Evolutionary conservation across 768 basidiomycete genomes (phyloP), one percentile per base, ranked within the genome.

Genomic region (Tricholoma bakamatsutake): DNA sequence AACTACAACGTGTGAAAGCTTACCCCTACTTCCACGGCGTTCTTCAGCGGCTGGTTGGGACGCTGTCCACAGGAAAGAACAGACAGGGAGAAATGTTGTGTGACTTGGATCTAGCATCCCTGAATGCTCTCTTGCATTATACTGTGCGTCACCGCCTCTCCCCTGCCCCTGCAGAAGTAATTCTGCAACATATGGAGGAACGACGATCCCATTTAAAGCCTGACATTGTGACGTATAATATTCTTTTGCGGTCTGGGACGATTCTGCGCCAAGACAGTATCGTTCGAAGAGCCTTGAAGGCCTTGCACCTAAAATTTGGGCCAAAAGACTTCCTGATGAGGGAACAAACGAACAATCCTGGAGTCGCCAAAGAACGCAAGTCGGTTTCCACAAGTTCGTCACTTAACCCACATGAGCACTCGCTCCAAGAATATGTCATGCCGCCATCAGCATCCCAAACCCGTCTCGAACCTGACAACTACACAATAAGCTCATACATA

Each of bases 41-140:
- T 43, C 67, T 85, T 11, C 59, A 67, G 3, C 67, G 74, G 17
- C 71, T 83, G 30, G 69, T 76, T 46, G 54, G 61, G 17, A 58
- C 67, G 15, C 68, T 77, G 9, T 72, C 75, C 34, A 50, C 39
- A 28, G 31, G 55, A 9, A 33, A 48, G 35, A 40, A 6, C 21
- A 28, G 4, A 47, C 60, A 42, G 53, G 48, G 56, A 18, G 61
- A 57, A 40, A 31, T 48, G 28, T 17, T 5, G 45, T 64, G 64
- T 4, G 64, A 62, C 15, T 58, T 66, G 9, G 59, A 57, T 55
- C 47, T 61, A 24, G 54, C 64, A 9, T 59, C 64, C 9, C 87
- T 83, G 67, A 87, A 88, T 64, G 62, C 81, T 0, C 77, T 92
- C 27, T 61, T 91, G 3, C 76, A 86, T 57, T 90, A 89, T 65